A percentile compares a stretch with the other conserved stretches of the same genome.
phyloP scores from a whole-genome alignment of 2,329 filamentous ascomycete genomes.

The Exophiala viscosa region DNA sequence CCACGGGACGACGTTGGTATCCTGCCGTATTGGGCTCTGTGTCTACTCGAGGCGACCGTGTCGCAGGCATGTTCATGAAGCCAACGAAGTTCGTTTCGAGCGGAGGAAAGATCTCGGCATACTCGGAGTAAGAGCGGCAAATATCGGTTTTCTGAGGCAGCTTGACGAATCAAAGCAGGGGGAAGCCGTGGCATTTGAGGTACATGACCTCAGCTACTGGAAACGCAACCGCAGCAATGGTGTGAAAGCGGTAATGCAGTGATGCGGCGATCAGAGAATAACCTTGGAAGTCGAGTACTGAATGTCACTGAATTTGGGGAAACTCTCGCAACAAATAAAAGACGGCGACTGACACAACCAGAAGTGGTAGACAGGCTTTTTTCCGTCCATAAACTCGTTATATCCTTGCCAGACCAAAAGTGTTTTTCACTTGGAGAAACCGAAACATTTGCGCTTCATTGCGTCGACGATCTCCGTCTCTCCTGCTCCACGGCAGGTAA shows the following conservation, averaged over 20 bases:
- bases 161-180: constrained; percentile 35
- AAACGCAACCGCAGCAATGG: not conserved
- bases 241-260: not conserved
- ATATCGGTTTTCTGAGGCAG: constrained; percentile 35
- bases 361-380: no score
- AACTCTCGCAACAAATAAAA: no score
- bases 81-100: constrained; percentile 47
- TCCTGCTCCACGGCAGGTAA: not conserved
- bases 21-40: not conserved
- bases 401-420: no score
- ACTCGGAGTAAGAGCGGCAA: constrained; percentile 42
- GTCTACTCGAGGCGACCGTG: constrained; percentile 18
- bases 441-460: not conserved
- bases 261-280: not conserved
- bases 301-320: no score
- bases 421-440: no score
- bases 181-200: constrained; percentile 43
- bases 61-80: constrained; percentile 37
- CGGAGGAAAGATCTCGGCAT: constrained; percentile 43
- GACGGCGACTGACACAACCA: no score
- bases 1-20: no score
- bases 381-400: no score
- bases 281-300: no score
- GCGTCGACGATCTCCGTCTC: constrained; percentile 7
- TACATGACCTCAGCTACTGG: constrained; percentile 1